Evolutionary conservation across 495 filamentous ascomycete genomes (phyloP).

Genomic region (Hyaloscypha bicolor): DNA sequence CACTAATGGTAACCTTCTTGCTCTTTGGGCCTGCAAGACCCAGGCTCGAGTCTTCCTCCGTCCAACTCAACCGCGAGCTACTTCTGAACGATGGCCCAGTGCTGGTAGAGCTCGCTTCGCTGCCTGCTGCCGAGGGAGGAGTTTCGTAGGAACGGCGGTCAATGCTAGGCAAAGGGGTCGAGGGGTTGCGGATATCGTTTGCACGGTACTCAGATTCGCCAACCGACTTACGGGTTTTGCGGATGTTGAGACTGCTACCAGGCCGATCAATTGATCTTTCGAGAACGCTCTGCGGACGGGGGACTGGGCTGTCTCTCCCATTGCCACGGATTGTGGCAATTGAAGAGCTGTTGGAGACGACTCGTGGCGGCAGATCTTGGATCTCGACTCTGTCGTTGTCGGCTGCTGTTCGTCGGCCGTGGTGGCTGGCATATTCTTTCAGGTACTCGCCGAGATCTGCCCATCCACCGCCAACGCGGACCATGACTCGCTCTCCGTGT

Average conservation of each 20-base stretch:
- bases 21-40: slow-evolving; percentile 64
- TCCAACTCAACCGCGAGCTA: slow-evolving; percentile 51
- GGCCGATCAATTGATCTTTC: slow-evolving; percentile 35
- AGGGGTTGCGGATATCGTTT: slow-evolving; percentile 21
- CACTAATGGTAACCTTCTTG: slow-evolving; percentile 60
- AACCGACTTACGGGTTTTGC: slow-evolving; percentile 48
- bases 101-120: slow-evolving; percentile 29
- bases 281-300: slow-evolving; percentile 32
- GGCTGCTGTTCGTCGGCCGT: slow-evolving; percentile 61
- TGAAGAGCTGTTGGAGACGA: slow-evolving; percentile 24
- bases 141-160: slow-evolving; percentile 27
- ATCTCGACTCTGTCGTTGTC: slow-evolving; percentile 57
- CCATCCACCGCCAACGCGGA: slow-evolving; percentile 95
- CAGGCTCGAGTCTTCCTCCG: slow-evolving; percentile 56
- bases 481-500: slow-evolving; percentile 92
- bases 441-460: slow-evolving; percentile 93
- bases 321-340: slow-evolving; percentile 19
- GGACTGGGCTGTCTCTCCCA: slow-evolving; percentile 41
- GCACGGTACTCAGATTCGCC: slow-evolving; percentile 27
- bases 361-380: slow-evolving; percentile 49
- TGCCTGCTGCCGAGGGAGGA: slow-evolving; percentile 36
- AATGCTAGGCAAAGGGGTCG: slow-evolving; percentile 20
- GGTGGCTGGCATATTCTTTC: slow-evolving; percentile 89
- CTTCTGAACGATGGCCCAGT: slow-evolving; percentile 42
- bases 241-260: slow-evolving; percentile 45